These are phyloP conservation scores for Candida maltosa DNA, from an alignment of 805 yeast genomes.

Conservation along the genomic window DNA sequence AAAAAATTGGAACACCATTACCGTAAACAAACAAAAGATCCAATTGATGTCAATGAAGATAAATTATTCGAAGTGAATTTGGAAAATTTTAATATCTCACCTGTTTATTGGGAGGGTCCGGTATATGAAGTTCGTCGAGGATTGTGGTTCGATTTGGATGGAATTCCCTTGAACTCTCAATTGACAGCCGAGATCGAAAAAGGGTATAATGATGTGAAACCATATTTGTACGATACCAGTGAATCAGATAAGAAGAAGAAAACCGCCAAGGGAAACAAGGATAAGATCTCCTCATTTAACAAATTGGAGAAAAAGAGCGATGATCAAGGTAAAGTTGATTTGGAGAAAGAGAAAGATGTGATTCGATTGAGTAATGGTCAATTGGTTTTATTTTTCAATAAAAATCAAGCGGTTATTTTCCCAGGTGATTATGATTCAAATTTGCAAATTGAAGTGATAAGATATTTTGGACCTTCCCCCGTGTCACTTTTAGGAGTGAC, in stretches of 20 bases:
- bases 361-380: constrained; percentile 30
- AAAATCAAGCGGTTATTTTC: constrained; percentile 44
- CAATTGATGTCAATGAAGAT: constrained; percentile 76
- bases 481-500: constrained; percentile 45
- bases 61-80: constrained; percentile 72
- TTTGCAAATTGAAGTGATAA: constrained; percentile 34
- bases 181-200: constrained; percentile 59
- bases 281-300: constrained; percentile 15
- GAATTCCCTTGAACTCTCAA: constrained; percentile 49
- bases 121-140: constrained; percentile 80
- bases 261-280: constrained; percentile 10
- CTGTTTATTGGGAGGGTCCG: constrained; percentile 90
- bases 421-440: constrained; percentile 40
- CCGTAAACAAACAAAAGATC: background rate
- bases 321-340: constrained; percentile 11
- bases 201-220: constrained; percentile 42
- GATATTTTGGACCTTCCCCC: constrained; percentile 31
- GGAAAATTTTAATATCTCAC: constrained; percentile 47
- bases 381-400: constrained; percentile 38
- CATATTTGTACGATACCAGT: constrained; percentile 29
- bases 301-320: constrained; percentile 11
- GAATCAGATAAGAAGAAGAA: too few relatives aligned
- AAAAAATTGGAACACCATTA: constrained; percentile 48
- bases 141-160: constrained; percentile 68
- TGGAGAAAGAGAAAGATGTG: constrained; percentile 25